These are phyloP conservation scores for Leavenworthia alabamica DNA, from an alignment of 345 rosid species.

Conservation along the genomic window DNA sequence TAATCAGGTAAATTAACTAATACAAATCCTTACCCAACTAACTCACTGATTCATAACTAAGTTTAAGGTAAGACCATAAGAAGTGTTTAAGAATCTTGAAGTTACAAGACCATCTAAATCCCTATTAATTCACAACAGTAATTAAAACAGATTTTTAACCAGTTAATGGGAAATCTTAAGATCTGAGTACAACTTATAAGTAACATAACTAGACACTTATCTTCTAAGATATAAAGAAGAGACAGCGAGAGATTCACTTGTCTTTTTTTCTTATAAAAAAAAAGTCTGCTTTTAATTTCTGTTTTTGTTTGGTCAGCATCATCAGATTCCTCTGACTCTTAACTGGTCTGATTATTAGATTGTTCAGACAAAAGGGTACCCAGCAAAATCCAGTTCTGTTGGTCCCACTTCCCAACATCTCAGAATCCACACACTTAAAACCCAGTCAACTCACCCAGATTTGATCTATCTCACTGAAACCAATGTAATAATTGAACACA, in stretches of 20 bases:
- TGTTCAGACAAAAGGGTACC: conserved; percentile 32
- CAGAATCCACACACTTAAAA: conserved; percentile 13
- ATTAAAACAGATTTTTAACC: conserved; percentile 6
- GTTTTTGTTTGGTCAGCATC: conserved; percentile 31
- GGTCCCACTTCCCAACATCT: conserved; percentile 59
- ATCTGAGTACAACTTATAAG: not conserved
- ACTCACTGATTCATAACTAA: conserved; percentile 8
- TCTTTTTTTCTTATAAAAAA: not conserved
- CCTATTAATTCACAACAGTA: not conserved
- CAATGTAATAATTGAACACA: conserved; percentile 30
- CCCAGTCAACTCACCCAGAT: too few relatives aligned
- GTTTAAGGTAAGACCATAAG: not conserved
- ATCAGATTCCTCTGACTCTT: conserved; percentile 28
- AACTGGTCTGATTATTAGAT: conserved; percentile 17
- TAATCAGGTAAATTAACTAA: not conserved
- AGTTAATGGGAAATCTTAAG: conserved; percentile 11
- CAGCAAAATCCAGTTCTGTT: conserved; percentile 39
- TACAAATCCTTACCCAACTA: not conserved
- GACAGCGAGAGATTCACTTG: conserved; percentile 11
- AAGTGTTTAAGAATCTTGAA: not conserved
- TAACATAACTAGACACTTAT: not conserved
- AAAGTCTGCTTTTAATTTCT: not conserved
- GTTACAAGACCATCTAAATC: not conserved
- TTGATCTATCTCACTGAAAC: conserved; percentile 16
- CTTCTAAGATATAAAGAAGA: not conserved